Evolutionary conservation across 192 early-diverging fungal species (phyloP).

Genomic region (Coemansia sp.): DNA sequence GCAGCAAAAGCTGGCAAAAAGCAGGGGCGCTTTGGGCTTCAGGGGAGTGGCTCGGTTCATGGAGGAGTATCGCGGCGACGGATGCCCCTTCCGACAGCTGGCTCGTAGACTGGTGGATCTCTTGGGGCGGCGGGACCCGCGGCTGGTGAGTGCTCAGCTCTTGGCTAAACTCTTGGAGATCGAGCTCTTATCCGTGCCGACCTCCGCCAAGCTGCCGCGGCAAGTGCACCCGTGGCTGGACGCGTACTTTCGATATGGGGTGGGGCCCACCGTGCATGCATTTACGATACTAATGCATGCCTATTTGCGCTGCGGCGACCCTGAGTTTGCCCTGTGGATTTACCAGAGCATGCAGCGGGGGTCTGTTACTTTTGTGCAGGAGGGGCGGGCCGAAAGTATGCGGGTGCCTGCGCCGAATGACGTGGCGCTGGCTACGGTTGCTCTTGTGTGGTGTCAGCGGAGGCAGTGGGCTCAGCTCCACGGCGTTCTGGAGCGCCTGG

Average conservation of each 20-base stretch:
- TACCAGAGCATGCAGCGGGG: conserved; percentile 15
- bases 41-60: background rate
- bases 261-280: conserved; percentile 12
- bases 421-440: conserved; percentile 8
- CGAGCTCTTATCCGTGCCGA: background rate
- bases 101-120: conserved; percentile 15
- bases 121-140: conserved; percentile 2
- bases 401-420: conserved; percentile 16
- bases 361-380: background rate
- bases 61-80: background rate
- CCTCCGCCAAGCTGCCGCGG: background rate
- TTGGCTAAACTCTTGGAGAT: conserved; percentile 30
- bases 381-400: background rate
- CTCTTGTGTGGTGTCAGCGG: conserved; percentile 10
- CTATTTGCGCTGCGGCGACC: conserved; percentile 14
- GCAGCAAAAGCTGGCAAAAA: background rate
- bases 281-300: conserved; percentile 19
- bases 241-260: background rate
- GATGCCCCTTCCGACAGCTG: background rate
- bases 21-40: background rate
- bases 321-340: conserved; percentile 12
- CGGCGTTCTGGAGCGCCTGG: background rate
- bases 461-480: background rate
- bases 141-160: conserved; percentile 6
- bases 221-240: conserved; percentile 16